Base-by-base conservation (phyloP, 805 yeast species). In the Suhomyces sp. region DNA sequence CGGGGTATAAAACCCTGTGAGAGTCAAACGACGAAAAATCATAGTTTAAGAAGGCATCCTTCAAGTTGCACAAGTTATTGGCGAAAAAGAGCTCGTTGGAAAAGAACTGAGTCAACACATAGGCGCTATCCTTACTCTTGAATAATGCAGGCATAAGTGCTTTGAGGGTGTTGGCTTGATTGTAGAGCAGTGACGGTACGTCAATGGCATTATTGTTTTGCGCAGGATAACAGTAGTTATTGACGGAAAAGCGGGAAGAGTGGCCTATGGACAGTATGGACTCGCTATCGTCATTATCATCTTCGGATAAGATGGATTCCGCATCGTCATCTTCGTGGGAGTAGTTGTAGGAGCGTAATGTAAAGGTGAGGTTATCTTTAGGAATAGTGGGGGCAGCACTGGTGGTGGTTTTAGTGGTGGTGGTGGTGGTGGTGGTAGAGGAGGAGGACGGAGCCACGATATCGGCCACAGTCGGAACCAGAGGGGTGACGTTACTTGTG, bases 21-120 rank as follows among this genome's bases (percentile, higher is more conserved):
- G 25, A 11, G 5, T 38, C 25, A 14, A 39, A 39, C 10, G 36
- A 27, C 12, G 22, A 16, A 14, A 39, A 39, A n/a, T 39, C 42
- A 14, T 31, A 31, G 31, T 39, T 39, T 8, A 39, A 18, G 15
- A 44, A 42, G 31, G 32, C 42, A 19, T 37, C 42, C 5, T 23
- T 31, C 15, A 44, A 36, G 28, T 31, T 35, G 27, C 28, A 31
- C 17, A 44, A 38, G 25, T 31, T 39, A 11, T 44, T 37, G 15
- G 48, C 48, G 22, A 34, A 39, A 18, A 44, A 44, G 12, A 44
- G 19, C 38, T 44, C 46, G 26, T 44, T 44, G 35, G 40, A 37
- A 33, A 44, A 44, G 33, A 31, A 42, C 19, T 39, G 46, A 6
- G 32, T 9, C 8, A 38, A 31, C 4, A 38, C 22, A 9, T 23